Conservation (phyloP, 2,329 filamentous ascomycete species). For the Moelleriella libera region DNA sequence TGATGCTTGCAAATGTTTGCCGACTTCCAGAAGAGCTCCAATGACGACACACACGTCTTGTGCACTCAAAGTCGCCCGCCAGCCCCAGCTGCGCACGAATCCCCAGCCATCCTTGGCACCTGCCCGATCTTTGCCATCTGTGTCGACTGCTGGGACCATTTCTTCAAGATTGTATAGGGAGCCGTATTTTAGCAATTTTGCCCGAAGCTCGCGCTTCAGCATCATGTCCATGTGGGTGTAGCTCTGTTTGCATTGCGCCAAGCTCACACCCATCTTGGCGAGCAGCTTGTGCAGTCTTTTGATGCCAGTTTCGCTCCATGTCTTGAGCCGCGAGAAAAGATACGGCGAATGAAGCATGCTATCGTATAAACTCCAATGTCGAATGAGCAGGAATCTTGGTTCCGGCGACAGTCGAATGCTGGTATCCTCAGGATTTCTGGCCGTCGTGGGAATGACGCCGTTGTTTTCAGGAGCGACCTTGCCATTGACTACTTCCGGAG, state of each 20-base stretch:
- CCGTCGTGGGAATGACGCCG: constrained; percentile 81
- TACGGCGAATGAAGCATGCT: constrained; percentile 98
- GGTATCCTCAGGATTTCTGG: constrained; percentile 77
- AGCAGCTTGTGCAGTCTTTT: constrained; percentile 87
- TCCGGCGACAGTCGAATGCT: constrained; percentile 88
- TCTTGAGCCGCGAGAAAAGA: constrained; percentile 77
- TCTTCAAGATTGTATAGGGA: constrained; percentile 89
- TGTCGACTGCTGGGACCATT: constrained; percentile 68
- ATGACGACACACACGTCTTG: constrained; percentile 90
- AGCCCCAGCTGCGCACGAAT: constrained; percentile 94
- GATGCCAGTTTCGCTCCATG: constrained; percentile 82
- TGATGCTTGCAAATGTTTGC: constrained; percentile 34
- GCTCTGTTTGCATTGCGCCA: constrained; percentile 86
- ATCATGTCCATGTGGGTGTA: constrained; percentile 99
- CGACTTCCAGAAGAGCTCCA: constrained; percentile 84
- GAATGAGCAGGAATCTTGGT: constrained; percentile 79
- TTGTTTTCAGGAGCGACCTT: constrained; percentile 49
- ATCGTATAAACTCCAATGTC: constrained; percentile 96
- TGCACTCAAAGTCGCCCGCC: constrained; percentile 85
- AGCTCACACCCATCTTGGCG: constrained; percentile 93
- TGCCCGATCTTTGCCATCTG: constrained; percentile 53
- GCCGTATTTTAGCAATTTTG: constrained; percentile 80
- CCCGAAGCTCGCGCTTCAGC: constrained; percentile 73
- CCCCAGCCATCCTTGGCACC: constrained; percentile 87
- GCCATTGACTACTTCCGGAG: constrained; percentile 53